Conservation (phyloP, 768 basidiomycete species). For the Lentinula sp. region DNA sequence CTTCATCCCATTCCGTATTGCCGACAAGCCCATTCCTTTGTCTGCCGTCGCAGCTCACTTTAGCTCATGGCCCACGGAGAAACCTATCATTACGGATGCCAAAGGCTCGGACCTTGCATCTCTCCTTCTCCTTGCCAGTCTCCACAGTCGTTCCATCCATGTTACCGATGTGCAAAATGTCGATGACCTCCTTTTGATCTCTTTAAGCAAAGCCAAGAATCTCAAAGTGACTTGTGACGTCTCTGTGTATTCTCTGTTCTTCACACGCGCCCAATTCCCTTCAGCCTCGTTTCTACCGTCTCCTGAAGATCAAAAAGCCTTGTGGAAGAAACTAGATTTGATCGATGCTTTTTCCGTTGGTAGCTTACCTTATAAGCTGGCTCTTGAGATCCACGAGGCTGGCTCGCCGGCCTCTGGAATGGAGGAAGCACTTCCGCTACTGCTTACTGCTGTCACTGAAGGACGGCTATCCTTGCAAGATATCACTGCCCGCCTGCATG, state of each 20-base stretch:
- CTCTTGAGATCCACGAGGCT: slow-evolving; percentile 51
- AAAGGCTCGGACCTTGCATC: slow-evolving; percentile 90
- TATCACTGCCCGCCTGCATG: slow-evolving; percentile 76
- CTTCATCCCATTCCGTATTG: slow-evolving; percentile 72
- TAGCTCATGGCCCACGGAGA: slow-evolving; percentile 82
- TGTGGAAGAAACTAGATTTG: slow-evolving; percentile 80
- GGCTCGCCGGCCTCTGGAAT: slow-evolving; percentile 73
- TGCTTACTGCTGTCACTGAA: slow-evolving; percentile 79
- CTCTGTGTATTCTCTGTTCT: slow-evolving; percentile 88
- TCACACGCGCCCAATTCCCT: slow-evolving; percentile 70
- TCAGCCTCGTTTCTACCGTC: slow-evolving; percentile 61
- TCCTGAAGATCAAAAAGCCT: slow-evolving; percentile 64
- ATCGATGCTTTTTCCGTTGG: slow-evolving; percentile 94
- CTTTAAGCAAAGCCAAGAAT: slow-evolving; percentile 89
- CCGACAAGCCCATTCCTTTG: slow-evolving; percentile 45
- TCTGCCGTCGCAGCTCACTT: slow-evolving; percentile 83
- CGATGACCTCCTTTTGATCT: slow-evolving; percentile 87
- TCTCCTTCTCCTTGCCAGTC: slow-evolving; percentile 86
- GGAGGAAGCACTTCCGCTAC: slow-evolving; percentile 80
- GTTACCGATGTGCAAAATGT: slow-evolving; percentile 82
- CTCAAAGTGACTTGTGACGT: slow-evolving; percentile 97
- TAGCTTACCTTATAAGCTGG: slow-evolving; percentile 71
- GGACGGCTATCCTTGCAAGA: slow-evolving; percentile 79
- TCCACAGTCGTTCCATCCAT: slow-evolving; percentile 85
- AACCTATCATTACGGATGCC: slow-evolving; percentile 93